Base-by-base conservation (phyloP, 257 asterid species). In the Nicotiana knightiana region DNA sequence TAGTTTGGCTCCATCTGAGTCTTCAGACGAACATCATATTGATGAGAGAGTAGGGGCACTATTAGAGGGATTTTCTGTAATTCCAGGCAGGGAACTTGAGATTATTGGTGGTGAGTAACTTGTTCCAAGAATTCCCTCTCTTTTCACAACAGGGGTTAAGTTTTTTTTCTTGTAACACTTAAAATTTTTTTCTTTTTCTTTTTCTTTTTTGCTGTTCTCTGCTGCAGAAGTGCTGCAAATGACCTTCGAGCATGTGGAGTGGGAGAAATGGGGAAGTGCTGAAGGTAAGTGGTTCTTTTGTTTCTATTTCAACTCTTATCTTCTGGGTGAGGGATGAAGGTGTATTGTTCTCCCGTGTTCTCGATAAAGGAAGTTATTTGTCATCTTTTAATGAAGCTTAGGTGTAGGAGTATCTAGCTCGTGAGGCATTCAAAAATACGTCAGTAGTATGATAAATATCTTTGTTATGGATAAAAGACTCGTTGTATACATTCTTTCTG, bases 61-160 rank as follows among this genome's bases (percentile, higher is more conserved):
- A 81, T 77, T 94, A 63, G 89, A 89, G 84, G 98, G 94, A 82
- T 84, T 88, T 81, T 85, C 89, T 46, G 85, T 92, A 80, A 79
- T 86, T 71, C 93, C 97, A 63, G 99, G 98, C 77, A 89, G 86
- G 90, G 99, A 96, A 87, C 87, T 88, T 83, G 98, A 93, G 92
- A 88, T 88, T 61, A 85, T 96, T 86, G 88, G 91, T 73, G 99
- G 99, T 96, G 85, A 77, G 92, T 55, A 62, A 67, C 62, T 81
- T 39, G 35, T 81, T 46, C 61, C 77, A 2, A 35, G 15, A 57
- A 15, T 75, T 39, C n/a, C 76, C 53, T 39, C n/a, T 83, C 62
- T 39, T 51, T 21, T 81, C 55, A 66, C 6, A 28, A 37, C 26
- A 21, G 26, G 33, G 62, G 57, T 48, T 24, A 17, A 37, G n/a